Evolutionary conservation across 495 filamentous ascomycete species (phyloP), one percentile per base, ranked within the genome.

Genomic region (Aspergillus leporis): DNA sequence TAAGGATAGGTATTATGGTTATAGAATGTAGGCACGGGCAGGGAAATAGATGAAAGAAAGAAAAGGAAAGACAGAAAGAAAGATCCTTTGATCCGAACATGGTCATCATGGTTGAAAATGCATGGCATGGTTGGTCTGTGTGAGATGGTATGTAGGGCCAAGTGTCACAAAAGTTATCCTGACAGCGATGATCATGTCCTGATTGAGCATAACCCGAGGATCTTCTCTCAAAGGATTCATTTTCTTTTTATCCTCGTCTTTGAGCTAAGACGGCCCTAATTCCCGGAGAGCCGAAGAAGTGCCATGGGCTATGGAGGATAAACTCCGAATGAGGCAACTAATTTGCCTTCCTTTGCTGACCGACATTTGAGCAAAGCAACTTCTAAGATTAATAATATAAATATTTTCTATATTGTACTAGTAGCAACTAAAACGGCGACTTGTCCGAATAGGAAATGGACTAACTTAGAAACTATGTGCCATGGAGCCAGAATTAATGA

Each of bases 141-240:
- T 47, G 43, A 47, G 18, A 23, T 47, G 43, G 5, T 22, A 47
- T 47, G 43, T 47, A 47, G 16, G 18, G 38, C 38, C 38, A 41
- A 41, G 43, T 47, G 43, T 47, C 43, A 23, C 43, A 23, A 47
- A n/a, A 47, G 19, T 47, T 47, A 47, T 47, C 38, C 38, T 41
- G 43, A 47, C 43, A 47, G 43, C 43, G 43, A 47, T 47, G 43
- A 47, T 47, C 43, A 22, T 47, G 18, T 10, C 40, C 19, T 8
- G 19, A 47, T 47, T 47, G 4, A 23, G 43, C 7, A 41, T 41
- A 16, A n/a, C 16, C n/a, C 38, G 43, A 47, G 19, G 43, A 22
- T 43, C 13, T 18, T 47, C 43, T 43, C 32, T n/a, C 32, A 36
- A 36, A 41, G 38, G 38, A 41, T 41, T 41, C 38, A 41, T 41